phyloP scores from a whole-genome alignment of 108 stramenopile genomes.

The Skeletonema potamos region DNA sequence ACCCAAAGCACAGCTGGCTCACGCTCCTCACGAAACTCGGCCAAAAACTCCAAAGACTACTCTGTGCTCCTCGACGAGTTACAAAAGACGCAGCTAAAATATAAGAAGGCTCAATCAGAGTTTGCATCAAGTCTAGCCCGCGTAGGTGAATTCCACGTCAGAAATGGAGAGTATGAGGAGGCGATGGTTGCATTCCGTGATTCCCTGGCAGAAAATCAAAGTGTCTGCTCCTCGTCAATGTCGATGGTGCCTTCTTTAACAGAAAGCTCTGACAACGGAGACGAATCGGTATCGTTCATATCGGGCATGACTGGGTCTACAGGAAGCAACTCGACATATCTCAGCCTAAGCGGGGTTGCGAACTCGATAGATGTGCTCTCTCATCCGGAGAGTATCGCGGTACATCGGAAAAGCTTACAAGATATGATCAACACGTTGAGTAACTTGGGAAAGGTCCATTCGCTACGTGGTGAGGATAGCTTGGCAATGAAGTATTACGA shows the following conservation, averaged over 20 bases:
- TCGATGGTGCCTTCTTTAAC: slow-evolving; percentile 13
- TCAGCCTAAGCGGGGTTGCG: not conserved
- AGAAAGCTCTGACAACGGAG: slow-evolving; percentile 23
- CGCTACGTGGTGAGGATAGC: slow-evolving; percentile 71
- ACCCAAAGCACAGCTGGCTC: slow-evolving; percentile 23
- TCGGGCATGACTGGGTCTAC: slow-evolving; percentile 25
- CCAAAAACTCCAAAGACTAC: slow-evolving; percentile 50
- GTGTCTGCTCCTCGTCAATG: slow-evolving; percentile 44
- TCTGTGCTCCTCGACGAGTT: slow-evolving; percentile 54
- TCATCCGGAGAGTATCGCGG: slow-evolving; percentile 9
- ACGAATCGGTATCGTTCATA: slow-evolving; percentile 15
- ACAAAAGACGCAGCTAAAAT: slow-evolving; percentile 39
- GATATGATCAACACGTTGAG: slow-evolving; percentile 67
- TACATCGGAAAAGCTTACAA: slow-evolving; percentile 56
- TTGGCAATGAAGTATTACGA: slow-evolving; percentile 78
- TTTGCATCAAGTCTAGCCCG: slow-evolving; percentile 62
- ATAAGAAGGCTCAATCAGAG: slow-evolving; percentile 44
- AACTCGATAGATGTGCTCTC: slow-evolving; percentile 8
- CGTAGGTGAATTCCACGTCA: slow-evolving; percentile 78
- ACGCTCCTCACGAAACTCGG: slow-evolving; percentile 8
- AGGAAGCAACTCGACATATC: not conserved
- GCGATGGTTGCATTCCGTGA: slow-evolving; percentile 81
- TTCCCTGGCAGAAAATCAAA: slow-evolving; percentile 68
- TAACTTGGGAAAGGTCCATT: slow-evolving; percentile 82
- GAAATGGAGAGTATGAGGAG: slow-evolving; percentile 73